phyloP scores from a whole-genome alignment of 208 protist genomes.

The Plasmodiophora brassicae region DNA sequence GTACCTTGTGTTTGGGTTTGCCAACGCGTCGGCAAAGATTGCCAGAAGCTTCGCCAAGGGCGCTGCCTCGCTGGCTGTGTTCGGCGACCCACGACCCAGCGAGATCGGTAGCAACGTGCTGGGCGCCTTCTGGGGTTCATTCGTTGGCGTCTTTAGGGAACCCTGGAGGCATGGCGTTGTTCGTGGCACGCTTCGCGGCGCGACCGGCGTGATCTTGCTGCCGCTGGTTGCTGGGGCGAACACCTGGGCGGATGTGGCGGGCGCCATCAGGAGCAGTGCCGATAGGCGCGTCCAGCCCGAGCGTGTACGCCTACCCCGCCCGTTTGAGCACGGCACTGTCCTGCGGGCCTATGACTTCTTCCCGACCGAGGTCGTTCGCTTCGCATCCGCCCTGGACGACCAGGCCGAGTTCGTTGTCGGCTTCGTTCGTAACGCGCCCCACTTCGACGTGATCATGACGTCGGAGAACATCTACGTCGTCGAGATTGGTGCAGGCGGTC shows the following conservation, averaged over 20 bases:
- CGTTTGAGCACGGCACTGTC: not conserved
- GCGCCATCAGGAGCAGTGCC: not conserved
- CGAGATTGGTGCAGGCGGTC: not conserved
- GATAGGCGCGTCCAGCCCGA: not conserved
- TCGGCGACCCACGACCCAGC: not conserved
- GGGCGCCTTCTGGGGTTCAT: not conserved
- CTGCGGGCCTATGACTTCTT: not conserved
- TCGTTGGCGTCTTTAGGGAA: not conserved
- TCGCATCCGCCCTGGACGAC: not conserved
- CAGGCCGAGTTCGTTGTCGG: not conserved
- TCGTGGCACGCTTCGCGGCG: not conserved
- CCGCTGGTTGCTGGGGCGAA: not conserved
- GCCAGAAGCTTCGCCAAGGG: not conserved
- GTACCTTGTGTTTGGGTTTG: not conserved
- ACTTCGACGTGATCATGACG: not conserved
- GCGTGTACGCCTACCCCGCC: not conserved
- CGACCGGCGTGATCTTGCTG: not conserved
- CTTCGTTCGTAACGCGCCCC: not conserved
- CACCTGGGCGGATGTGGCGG: not conserved
- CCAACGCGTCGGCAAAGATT: not conserved
- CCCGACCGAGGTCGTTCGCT: not conserved
- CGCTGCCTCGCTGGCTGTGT: not conserved
- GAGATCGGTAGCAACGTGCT: not conserved
- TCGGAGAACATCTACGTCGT: constrained; percentile 19
- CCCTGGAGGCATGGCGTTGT: not conserved